Conservation (phyloP, 306 rosid genomes). For the Rosa persica region DNA sequence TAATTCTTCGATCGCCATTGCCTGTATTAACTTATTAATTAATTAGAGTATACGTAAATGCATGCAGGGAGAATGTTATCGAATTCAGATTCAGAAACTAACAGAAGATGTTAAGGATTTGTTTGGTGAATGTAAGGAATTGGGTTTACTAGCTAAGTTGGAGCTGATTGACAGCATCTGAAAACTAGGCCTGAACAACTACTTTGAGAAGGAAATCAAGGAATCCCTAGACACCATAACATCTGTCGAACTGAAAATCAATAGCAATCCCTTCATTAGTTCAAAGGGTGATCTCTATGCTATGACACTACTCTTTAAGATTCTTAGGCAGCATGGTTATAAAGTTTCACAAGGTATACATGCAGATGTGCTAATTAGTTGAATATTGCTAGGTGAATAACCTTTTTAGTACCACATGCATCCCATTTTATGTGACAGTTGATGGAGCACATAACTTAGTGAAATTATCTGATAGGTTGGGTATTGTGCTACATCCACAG, state of each 20-base stretch:
- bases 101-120: conserved; percentile 24
- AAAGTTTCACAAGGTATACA: conserved; percentile 43
- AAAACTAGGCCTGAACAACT: conserved; percentile 44
- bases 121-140: conserved; percentile 17
- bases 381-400: too few species aligned
- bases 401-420: too few species aligned
- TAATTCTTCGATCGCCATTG: neutral
- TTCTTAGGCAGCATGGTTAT: conserved; percentile 50
- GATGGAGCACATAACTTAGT: too few species aligned
- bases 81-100: conserved; percentile 23
- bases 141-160: conserved; percentile 15
- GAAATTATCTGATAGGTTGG: too few species aligned
- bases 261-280: neutral
- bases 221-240: conserved; percentile 33
- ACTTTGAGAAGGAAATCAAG: conserved; percentile 45
- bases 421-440: too few species aligned
- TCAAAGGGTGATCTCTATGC: conserved; percentile 25
- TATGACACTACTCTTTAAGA: conserved; percentile 46
- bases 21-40: neutral
- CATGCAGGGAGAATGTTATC: conserved; percentile 37
- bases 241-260: neutral
- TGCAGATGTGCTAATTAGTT: neutral
- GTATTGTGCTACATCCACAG: too few species aligned
- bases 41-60: neutral
- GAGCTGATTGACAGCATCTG: conserved; percentile 43